Conservation (phyloP, 1,139 yeast species). For the Chernovozyma aurita region DNA sequence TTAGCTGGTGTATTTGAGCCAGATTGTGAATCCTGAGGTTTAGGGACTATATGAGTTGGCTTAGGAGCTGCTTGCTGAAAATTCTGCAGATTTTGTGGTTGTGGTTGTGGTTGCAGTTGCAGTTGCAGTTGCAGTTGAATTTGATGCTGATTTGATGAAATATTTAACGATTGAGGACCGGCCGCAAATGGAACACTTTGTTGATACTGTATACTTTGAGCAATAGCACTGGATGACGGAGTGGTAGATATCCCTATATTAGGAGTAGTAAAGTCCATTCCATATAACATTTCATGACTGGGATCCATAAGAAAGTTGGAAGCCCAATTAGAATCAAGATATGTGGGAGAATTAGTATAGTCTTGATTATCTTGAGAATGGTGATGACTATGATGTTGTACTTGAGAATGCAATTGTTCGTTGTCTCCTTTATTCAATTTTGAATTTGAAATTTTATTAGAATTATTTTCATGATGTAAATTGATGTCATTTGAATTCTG, state of each 20-base stretch:
- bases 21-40: not conserved
- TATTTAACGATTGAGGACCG: not conserved
- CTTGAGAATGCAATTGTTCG: too few species aligned
- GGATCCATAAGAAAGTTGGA: constrained; percentile 34
- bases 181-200: not conserved
- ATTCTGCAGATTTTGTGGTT: not conserved
- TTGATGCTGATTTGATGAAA: not conserved
- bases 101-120: constrained; percentile 6
- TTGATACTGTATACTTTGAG: constrained; percentile 1
- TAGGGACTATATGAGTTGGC: constrained; percentile 1
- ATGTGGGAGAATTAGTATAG: constrained; percentile 12
- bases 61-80: not conserved
- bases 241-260: not conserved
- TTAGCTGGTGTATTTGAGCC: not conserved
- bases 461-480: too few species aligned
- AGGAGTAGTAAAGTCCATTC: constrained; percentile 18
- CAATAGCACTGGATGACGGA: not conserved
- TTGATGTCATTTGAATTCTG: too few species aligned
- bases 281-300: constrained; percentile 32
- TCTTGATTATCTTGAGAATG: not conserved
- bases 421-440: too few species aligned
- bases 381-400: too few species aligned
- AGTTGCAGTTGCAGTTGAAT: constrained; percentile 4
- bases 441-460: too few species aligned
- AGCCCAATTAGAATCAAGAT: constrained; percentile 46